phyloP scores from a whole-genome alignment of 106 monocot genomes.

The Allium sativum region DNA sequence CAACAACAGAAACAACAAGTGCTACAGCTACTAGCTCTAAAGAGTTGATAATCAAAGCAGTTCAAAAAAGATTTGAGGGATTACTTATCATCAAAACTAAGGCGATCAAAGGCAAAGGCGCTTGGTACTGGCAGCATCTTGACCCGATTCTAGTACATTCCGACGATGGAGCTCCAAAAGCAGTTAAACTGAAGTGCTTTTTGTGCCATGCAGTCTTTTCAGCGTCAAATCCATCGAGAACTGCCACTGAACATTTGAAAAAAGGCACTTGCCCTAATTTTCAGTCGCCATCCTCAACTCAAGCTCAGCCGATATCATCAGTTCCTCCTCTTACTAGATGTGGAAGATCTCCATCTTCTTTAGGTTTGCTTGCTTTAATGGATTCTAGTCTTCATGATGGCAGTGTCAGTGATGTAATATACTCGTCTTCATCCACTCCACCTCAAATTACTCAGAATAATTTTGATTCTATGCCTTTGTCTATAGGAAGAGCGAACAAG shows the following conservation, averaged over 20 bases:
- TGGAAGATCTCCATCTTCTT: constrained; percentile 15
- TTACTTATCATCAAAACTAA: constrained; percentile 52
- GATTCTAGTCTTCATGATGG: constrained; percentile 16
- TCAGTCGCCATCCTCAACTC: constrained; percentile 19
- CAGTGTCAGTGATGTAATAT: constrained; percentile 7
- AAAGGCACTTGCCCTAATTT: constrained; percentile 89
- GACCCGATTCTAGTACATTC: constrained; percentile 58
- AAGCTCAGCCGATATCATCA: constrained; percentile 34
- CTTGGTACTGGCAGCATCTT: constrained; percentile 95
- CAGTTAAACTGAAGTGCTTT: constrained; percentile 81
- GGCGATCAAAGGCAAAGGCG: constrained; percentile 89
- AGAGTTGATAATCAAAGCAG: constrained; percentile 20
- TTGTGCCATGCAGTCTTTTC: constrained; percentile 89
- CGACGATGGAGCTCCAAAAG: constrained; percentile 59
- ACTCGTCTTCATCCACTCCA: constrained; percentile 17
- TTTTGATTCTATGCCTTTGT: constrained; percentile 54
- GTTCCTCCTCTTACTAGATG: constrained; percentile 14
- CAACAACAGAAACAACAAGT: background rate
- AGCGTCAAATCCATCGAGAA: constrained; percentile 92
- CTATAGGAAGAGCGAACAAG: constrained; percentile 75
- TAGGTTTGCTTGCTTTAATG: constrained; percentile 17
- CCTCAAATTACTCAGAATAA: constrained; percentile 18
- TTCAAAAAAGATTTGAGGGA: constrained; percentile 62
- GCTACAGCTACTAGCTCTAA: background rate
- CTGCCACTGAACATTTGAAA: constrained; percentile 93